Conservation (phyloP, 345 rosid species). For the Jatropha curcas region DNA sequence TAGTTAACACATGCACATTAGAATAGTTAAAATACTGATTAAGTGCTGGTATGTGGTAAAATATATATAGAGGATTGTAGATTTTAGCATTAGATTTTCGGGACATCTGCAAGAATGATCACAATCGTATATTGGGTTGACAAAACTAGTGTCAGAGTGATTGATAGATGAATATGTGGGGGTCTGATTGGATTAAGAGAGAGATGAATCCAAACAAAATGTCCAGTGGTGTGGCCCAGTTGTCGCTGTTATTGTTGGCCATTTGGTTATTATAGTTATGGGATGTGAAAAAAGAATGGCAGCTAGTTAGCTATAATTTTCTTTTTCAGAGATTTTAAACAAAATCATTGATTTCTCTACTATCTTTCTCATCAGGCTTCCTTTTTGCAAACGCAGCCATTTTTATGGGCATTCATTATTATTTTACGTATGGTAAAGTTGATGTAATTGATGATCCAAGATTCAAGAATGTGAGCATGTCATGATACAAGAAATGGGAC, state of each 20-base stretch:
- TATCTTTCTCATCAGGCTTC: background rate
- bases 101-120: background rate
- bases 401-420: background rate
- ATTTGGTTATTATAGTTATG: conserved; percentile 15
- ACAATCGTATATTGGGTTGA: conserved; percentile 1
- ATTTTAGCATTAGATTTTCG: background rate
- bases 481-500: background rate
- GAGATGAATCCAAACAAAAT: conserved; percentile 16
- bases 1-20: conserved; percentile 3
- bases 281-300: background rate
- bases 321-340: too few relatives aligned
- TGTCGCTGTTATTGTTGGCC: conserved; percentile 45
- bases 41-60: background rate
- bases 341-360: too few relatives aligned
- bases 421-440: background rate
- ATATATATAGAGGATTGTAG: too few relatives aligned
- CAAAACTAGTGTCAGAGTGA: background rate
- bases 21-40: background rate
- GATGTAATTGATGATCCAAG: background rate
- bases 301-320: background rate
- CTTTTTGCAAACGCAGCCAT: conserved; percentile 9
- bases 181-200: background rate
- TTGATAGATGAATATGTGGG: conserved; percentile 3
- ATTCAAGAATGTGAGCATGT: background rate
- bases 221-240: conserved; percentile 42